These are phyloP conservation scores for Malassezia slooffiae DNA, from an alignment of 1,284 basidiomycete species.

Conservation along the genomic window DNA sequence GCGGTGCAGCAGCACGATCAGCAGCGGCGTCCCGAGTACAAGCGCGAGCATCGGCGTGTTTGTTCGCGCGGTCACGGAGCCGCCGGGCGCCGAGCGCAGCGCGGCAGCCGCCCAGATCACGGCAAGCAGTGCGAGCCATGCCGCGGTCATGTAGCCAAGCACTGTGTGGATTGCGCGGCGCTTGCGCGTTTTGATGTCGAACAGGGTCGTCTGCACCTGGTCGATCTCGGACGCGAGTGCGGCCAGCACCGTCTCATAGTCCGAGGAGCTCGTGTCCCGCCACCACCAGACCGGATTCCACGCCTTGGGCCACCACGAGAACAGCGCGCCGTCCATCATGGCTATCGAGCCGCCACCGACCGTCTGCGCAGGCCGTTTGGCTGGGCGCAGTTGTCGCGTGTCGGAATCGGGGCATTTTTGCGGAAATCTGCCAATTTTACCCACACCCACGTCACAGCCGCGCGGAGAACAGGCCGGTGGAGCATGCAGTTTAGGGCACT, in stretches of 20 bases:
- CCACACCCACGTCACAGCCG: too few relatives aligned
- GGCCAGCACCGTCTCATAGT: conserved; percentile 52
- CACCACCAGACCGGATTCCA: conserved; percentile 12
- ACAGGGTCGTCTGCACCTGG: conserved; percentile 60
- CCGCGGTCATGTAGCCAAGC: conserved; percentile 60
- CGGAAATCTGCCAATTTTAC: too few relatives aligned
- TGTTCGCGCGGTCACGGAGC: too few relatives aligned
- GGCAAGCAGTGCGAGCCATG: conserved; percentile 68
- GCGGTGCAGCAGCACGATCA: conserved; percentile 8
- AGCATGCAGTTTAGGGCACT: too few relatives aligned
- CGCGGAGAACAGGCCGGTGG: too few relatives aligned
- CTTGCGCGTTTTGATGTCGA: conserved; percentile 76
- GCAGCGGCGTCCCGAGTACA: conserved; percentile 8
- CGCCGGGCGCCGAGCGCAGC: conserved; percentile 7
- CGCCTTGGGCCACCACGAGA: conserved; percentile 14
- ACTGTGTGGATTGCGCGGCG: conserved; percentile 67
- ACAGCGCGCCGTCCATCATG: conserved; percentile 1
- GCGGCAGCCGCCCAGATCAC: conserved; percentile 61
- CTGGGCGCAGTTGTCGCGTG: too few relatives aligned
- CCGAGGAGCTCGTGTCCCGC: conserved; percentile 15
- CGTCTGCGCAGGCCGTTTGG: too few relatives aligned
- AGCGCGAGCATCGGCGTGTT: conserved; percentile 4
- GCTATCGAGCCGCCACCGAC: too few relatives aligned
- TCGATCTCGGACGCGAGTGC: conserved; percentile 50
- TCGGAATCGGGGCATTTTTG: too few relatives aligned